These are phyloP conservation scores for Aquilaria agallochum DNA, from an alignment of 441 rosid genomes.

Conservation along the genomic window DNA sequence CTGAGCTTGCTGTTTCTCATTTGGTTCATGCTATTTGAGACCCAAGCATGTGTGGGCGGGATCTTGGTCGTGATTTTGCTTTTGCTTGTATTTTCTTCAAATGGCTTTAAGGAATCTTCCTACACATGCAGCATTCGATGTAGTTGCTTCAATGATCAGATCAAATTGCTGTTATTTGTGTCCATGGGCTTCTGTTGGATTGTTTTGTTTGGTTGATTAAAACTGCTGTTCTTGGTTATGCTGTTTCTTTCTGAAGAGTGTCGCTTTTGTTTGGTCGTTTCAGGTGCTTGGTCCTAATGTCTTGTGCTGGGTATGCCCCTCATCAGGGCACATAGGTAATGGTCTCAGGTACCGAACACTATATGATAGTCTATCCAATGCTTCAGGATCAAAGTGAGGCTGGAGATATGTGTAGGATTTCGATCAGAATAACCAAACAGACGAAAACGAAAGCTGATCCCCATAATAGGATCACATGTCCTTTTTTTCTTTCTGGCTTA, in stretches of 20 bases:
- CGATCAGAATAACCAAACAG: constrained; percentile 9
- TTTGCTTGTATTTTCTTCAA: no score
- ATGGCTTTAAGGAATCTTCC: no score
- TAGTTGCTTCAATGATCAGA: no score
- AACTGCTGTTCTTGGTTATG: not conserved
- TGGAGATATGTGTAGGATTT: not conserved
- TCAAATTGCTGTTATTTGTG: no score
- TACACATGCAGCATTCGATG: no score
- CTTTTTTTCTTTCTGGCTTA: not conserved
- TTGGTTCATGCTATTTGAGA: no score
- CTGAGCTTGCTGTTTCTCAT: no score
- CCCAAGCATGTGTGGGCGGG: not conserved
- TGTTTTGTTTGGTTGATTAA: no score
- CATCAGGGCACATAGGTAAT: constrained; percentile 52
- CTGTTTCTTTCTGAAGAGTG: not conserved
- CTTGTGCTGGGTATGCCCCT: constrained; percentile 76
- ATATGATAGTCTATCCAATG: constrained; percentile 31
- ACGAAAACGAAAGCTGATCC: constrained; percentile 4
- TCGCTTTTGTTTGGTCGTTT: constrained; percentile 5
- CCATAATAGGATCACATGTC: not conserved
- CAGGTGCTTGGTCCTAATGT: constrained; percentile 83
- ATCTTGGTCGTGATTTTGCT: not conserved
- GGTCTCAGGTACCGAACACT: constrained; percentile 74
- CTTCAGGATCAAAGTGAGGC: constrained; percentile 29
- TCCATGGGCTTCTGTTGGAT: no score